Base-by-base conservation (phyloP, 2,329 filamentous ascomycete species). In the Raffaelea arxii region DNA sequence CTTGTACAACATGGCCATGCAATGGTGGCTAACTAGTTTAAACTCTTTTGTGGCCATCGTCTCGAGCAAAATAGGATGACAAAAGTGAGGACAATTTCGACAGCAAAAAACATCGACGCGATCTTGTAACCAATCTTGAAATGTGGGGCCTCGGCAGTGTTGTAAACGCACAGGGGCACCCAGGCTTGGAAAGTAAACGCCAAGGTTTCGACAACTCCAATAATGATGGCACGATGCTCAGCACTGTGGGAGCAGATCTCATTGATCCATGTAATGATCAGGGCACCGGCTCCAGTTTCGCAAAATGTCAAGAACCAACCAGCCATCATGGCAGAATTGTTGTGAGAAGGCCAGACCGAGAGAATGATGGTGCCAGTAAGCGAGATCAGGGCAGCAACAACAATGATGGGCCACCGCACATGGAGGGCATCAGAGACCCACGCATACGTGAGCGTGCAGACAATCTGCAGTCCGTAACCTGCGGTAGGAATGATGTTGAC, bases 391-490 rank as follows among this genome's bases (percentile, higher is more conserved):
- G 47, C 47, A 14, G 36, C 47, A 23, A 36, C 27, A 9, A 75
- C 55, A 35, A 77, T 72, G 0, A 68, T 63, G 4, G 71, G 72
- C 71, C 71, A 75, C 16, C 73, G 63, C 3, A 58, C 63, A 6
- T 72, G 59, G 14, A 74, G 52, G 1, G 65, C 63, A 54, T 77
- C 74, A 7, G 70, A 74, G 14, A 64, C 65, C 72, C 72, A 76
- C 7, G 72, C 74, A 49, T 71, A 74, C 6, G 65, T 54, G 2
- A 77, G 58, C 0, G 73, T 75, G 3, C 65, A 65, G 16, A 73
- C 59, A 0, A 75, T 43, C 21, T 43, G 46, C 7, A 53, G 24
- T 24, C 49, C 51, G 22, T 46, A 51, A 25, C 51, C 63, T 2
- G 60, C 60, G 0, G 66, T 69, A 0, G 67, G 66, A 35, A 68